These are phyloP conservation scores for Euptelea pleiosperma DNA, from an alignment of 164 flowering plant species.

Conservation along the genomic window DNA sequence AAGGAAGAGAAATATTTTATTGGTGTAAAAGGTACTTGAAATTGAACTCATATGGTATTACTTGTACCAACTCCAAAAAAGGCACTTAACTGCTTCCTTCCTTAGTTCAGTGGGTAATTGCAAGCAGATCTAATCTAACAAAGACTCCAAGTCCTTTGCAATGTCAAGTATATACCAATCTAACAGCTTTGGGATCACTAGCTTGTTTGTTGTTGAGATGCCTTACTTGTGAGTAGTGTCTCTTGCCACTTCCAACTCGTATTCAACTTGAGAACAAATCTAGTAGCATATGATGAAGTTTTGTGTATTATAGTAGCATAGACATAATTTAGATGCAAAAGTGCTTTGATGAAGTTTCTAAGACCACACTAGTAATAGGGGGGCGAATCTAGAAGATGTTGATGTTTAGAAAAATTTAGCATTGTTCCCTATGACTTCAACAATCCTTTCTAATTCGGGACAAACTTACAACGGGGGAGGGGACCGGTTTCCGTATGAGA, in stretches of 20 bases:
- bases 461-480: slow-evolving; percentile 92
- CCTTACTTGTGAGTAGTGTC: slow-evolving; percentile 70
- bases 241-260: slow-evolving; percentile 63
- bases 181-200: no score
- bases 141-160: slow-evolving; percentile 76
- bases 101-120: slow-evolving; percentile 59
- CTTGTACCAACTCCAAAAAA: no score
- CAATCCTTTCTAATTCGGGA: no score
- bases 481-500: no score
- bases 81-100: slow-evolving; percentile 64
- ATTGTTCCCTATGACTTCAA: no score
- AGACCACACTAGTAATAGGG: no score
- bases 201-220: slow-evolving; percentile 36
- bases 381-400: no score
- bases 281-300: no score
- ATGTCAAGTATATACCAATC: slow-evolving; percentile 82
- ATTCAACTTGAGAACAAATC: slow-evolving; percentile 42
- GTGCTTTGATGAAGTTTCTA: no score
- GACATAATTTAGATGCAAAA: no score
- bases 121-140: slow-evolving; percentile 84
- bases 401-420: no score
- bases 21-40: slow-evolving; percentile 69
- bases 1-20: slow-evolving; percentile 16
- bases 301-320: slow-evolving; percentile 5
- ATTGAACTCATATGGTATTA: slow-evolving; percentile 76